A percentile compares a stretch with the other conserved stretches of the same genome.
Evolutionary conservation across 78 protist genomes (phyloP).

Genomic region (Emiliania huxleyi): DNA sequence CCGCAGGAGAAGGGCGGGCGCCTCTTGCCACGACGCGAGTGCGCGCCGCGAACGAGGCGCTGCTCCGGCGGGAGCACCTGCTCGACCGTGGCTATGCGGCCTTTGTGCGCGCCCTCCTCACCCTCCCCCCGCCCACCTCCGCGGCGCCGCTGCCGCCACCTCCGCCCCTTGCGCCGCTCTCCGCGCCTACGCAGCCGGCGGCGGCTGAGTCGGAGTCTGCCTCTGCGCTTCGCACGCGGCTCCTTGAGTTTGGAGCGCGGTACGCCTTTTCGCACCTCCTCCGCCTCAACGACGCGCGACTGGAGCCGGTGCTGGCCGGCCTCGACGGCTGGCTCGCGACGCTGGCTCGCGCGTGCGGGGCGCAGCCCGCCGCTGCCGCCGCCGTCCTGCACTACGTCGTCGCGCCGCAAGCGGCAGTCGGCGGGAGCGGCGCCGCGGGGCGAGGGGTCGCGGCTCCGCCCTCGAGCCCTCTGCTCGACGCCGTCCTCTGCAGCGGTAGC

Average conservation of each 20-base stretch:
- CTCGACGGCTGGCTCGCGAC: not conserved
- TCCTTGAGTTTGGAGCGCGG: not conserved
- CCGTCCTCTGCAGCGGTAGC: too few species aligned
- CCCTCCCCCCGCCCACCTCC: not conserved
- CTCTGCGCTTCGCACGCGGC: not conserved
- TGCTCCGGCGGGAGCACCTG: not conserved
- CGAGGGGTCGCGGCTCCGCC: too few species aligned
- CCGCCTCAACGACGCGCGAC: not conserved
- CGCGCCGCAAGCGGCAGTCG: not conserved
- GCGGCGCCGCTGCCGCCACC: not conserved
- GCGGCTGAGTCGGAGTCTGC: too few species aligned
- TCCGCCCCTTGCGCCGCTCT: not conserved
- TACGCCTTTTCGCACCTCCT: not conserved
- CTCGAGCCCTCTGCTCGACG: too few species aligned
- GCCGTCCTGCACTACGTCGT: not conserved
- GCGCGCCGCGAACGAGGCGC: not conserved
- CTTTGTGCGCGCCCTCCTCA: not conserved
- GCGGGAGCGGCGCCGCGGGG: too few species aligned
- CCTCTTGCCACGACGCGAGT: too few species aligned
- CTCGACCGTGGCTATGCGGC: not conserved
- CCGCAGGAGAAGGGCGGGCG: too few species aligned
- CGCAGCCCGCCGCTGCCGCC: not conserved
- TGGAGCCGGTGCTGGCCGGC: not conserved
- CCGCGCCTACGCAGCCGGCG: not conserved
- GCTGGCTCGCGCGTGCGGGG: not conserved